A percentile compares a stretch with the other conserved stretches of the same genome.
These are phyloP conservation scores for Tricholomella constricta DNA, from an alignment of 768 basidiomycete species.

Conservation along the genomic window DNA sequence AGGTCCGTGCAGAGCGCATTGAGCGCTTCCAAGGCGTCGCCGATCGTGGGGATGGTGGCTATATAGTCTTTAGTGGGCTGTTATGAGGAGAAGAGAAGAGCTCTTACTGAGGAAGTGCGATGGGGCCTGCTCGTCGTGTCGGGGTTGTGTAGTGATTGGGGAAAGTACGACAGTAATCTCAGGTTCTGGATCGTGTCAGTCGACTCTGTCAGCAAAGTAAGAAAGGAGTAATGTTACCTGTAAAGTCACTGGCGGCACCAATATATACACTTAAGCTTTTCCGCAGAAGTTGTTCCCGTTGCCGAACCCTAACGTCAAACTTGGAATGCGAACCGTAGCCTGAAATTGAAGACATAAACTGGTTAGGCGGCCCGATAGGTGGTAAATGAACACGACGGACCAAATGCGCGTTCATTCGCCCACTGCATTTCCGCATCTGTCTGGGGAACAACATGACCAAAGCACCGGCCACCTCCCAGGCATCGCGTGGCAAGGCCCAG, in stretches of 20 bases:
- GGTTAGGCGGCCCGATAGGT: not conserved
- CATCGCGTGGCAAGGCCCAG: constrained; percentile 73
- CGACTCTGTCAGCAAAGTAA: not conserved
- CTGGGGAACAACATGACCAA: constrained; percentile 57
- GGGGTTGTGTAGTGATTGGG: constrained; percentile 58
- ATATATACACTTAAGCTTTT: constrained; percentile 68
- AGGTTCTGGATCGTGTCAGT: constrained; percentile 45
- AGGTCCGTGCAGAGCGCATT: constrained; percentile 65
- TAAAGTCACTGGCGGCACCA: constrained; percentile 72
- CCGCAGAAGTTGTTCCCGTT: constrained; percentile 58
- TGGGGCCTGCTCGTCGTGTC: constrained; percentile 53
- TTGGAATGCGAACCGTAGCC: constrained; percentile 56
- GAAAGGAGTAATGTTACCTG: constrained; percentile 42
- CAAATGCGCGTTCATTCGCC: constrained; percentile 54
- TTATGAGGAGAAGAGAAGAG: not conserved
- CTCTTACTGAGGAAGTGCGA: constrained; percentile 60
- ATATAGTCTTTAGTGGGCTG: constrained; percentile 5
- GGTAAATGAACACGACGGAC: constrained; percentile 36
- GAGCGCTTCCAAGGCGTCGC: constrained; percentile 70
- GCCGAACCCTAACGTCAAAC: constrained; percentile 59
- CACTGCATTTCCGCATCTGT: constrained; percentile 66
- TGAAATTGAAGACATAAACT: constrained; percentile 18
- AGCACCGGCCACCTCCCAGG: constrained; percentile 62
- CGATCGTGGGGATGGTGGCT: constrained; percentile 79
- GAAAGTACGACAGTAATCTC: constrained; percentile 75